phyloP scores from a whole-genome alignment of 768 basidiomycete species.

The Podaxis sp. region DNA sequence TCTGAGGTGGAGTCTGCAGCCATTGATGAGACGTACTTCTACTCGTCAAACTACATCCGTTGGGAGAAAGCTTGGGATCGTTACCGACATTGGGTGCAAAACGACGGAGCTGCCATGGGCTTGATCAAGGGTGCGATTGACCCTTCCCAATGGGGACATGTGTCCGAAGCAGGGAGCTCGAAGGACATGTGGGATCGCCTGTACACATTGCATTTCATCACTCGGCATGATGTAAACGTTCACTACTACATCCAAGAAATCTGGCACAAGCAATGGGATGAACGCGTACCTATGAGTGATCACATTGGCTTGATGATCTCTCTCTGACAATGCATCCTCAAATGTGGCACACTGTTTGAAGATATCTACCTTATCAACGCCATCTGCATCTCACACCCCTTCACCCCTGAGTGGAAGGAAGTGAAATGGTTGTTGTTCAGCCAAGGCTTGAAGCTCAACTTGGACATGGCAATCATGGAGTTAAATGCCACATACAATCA shows the following conservation, averaged over 20 bases:
- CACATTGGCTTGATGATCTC: conserved; percentile 19
- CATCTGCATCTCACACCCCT: background rate
- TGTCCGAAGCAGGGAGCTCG: conserved; percentile 9
- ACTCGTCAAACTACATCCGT: background rate
- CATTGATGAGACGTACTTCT: background rate
- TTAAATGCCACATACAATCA: background rate
- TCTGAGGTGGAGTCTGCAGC: background rate
- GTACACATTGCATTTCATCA: conserved; percentile 4
- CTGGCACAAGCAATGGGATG: conserved; percentile 15
- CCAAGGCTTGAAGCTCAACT: background rate
- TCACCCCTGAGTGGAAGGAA: background rate
- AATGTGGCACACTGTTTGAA: background rate
- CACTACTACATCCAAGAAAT: too few relatives aligned
- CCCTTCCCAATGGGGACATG: conserved; percentile 15
- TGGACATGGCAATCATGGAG: background rate
- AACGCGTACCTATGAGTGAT: conserved; percentile 13
- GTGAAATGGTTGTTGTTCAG: background rate
- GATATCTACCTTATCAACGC: background rate
- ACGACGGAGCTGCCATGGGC: conserved; percentile 16
- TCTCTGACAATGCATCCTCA: conserved; percentile 14
- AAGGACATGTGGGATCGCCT: conserved; percentile 15
- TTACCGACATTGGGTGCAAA: conserved; percentile 6
- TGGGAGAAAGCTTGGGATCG: conserved; percentile 4
- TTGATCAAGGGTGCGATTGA: conserved; percentile 17
- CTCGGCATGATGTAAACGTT: conserved; percentile 5